Evolutionary conservation across 768 basidiomycete genomes (phyloP), one percentile per base, ranked within the genome.

Genomic region (Lenzites betulinus): DNA sequence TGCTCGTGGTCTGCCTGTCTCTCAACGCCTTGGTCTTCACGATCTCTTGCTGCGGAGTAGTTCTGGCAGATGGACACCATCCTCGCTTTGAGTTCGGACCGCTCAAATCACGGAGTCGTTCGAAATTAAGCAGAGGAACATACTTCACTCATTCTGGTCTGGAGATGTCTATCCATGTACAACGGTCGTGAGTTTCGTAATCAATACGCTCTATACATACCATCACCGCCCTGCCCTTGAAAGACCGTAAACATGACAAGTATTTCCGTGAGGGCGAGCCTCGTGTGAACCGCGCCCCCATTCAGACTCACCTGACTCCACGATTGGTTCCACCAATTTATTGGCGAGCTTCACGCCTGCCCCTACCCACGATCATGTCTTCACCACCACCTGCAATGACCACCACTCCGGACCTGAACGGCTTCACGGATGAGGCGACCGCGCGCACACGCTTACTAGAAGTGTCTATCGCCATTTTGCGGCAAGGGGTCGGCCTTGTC

Each of bases 81-180:
- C 74, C 87, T 88, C 81, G 75, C 88, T 83, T 89, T 90, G 90
- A 91, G 90, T 91, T 90, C 86, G 88, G 79, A 71, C 76, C 70
- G 72, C 80, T 80, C 76, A 77, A 69, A 62, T 53, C 60, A 64
- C 76, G 85, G 85, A 83, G 83, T 77, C 76, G 77, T 79, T 79
- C 84, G 89, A 88, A 93, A 92, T 93, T 92, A 78, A 83, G 88
- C 74, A 76, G 84, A 88, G 77, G 59, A 58, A 89, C 80, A 90
- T 49, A 46, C 54, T 12, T 7, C 36, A 49, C 28, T 20, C 25
- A 15, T n/a, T 78, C 59, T 62, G 63, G 59, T 64, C 52, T 22
- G 48, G 30, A 33, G 30, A 33, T 28, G 39, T 36, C 28, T 18
- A 53, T 52, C 30, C 58, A 63, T 64, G 62, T 65, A 68, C 54